phyloP scores from a whole-genome alignment of 2,329 filamentous ascomycete species.

The Xylaria sp. region DNA sequence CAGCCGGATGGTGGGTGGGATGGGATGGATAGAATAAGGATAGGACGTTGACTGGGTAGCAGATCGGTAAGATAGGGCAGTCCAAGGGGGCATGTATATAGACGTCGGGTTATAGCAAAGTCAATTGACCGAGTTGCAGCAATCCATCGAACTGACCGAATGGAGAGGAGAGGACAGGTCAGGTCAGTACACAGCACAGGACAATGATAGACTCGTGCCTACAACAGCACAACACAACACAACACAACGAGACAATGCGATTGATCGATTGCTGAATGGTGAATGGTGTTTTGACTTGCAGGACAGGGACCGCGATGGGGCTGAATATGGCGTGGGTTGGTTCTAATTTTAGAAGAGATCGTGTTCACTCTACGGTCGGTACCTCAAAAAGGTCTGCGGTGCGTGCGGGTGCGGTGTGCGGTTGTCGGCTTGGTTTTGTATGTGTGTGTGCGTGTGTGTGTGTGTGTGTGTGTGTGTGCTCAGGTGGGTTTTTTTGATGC shows the following conservation, averaged over 20 bases:
- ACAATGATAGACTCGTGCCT: conserved; percentile 1
- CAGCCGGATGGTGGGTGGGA: background rate
- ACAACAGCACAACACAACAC: no score
- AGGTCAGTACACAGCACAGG: background rate
- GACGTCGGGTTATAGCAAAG: background rate
- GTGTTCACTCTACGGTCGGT: conserved; percentile 50
- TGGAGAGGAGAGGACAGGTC: background rate
- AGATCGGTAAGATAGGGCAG: background rate
- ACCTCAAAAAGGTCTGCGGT: conserved; percentile 21
- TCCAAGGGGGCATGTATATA: background rate
- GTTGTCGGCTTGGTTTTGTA: conserved; percentile 9
- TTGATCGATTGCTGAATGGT: no score
- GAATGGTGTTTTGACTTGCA: conserved; percentile 47
- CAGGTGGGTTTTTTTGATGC: conserved; percentile 11
- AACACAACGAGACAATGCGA: conserved; percentile 11
- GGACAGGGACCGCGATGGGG: conserved; percentile 54
- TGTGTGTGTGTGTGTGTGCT: no score
- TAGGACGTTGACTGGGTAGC: background rate
- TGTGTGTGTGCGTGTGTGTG: no score
- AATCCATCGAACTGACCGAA: conserved; percentile 6
- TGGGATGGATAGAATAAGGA: background rate
- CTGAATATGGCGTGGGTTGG: conserved; percentile 61
- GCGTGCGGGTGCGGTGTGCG: conserved; percentile 35
- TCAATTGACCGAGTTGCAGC: background rate
- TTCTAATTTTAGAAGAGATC: conserved; percentile 64